phyloP scores from a whole-genome alignment of 1,284 basidiomycete species.

The Mrakiaceae sp. region DNA sequence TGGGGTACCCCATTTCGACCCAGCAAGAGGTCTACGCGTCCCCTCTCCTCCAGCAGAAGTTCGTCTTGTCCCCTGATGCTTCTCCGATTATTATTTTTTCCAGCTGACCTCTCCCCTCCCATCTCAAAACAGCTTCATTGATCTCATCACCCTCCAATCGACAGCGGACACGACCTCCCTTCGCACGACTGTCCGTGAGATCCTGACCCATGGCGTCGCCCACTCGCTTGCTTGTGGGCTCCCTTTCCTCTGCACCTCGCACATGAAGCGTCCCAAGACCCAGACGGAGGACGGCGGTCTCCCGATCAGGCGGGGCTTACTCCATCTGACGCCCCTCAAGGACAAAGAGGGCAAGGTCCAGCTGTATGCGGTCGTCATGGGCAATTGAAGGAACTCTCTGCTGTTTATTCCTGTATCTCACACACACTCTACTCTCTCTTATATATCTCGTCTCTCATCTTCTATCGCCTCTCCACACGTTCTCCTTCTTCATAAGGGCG shows the following conservation, averaged over 20 bases:
- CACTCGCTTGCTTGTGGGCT: neutral
- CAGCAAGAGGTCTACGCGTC: conserved; percentile 1
- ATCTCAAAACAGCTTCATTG: neutral
- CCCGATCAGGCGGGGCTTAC: neutral
- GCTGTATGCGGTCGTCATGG: too few relatives aligned
- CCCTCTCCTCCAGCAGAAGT: neutral
- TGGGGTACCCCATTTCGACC: neutral
- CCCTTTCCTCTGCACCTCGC: neutral
- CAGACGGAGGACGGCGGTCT: neutral
- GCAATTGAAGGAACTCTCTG: too few relatives aligned
- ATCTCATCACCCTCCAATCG: neutral
- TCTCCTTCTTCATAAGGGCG: too few relatives aligned
- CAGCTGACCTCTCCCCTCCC: neutral
- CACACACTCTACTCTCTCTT: too few relatives aligned
- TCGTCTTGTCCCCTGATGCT: neutral
- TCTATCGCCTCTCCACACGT: too few relatives aligned
- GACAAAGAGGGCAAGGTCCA: neutral
- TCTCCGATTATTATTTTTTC: neutral
- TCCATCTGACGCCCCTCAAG: conserved; percentile 4
- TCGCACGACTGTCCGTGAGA: neutral
- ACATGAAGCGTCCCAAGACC: neutral
- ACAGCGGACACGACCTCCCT: neutral
- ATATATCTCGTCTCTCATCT: too few relatives aligned
- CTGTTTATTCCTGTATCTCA: too few relatives aligned
- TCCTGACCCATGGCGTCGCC: neutral